phyloP scores from a whole-genome alignment of 83 land plant genomes.

The Picea abies region DNA sequence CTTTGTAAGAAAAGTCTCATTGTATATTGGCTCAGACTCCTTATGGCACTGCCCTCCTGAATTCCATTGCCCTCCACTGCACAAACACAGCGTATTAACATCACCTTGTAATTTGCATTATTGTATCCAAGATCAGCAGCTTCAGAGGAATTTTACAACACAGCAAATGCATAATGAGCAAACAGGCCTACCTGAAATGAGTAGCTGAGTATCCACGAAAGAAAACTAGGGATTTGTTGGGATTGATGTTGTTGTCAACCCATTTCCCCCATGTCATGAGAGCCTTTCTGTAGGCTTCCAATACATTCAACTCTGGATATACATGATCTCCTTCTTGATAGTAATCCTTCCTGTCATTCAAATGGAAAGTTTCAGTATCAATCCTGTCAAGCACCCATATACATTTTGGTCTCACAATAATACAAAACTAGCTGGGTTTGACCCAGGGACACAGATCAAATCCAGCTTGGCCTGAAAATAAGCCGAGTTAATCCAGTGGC shows the following conservation, averaged over 20 bases:
- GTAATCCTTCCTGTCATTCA: constrained; percentile 51
- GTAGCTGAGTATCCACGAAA: constrained; percentile 77
- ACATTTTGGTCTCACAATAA: no score
- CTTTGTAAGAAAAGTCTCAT: constrained; percentile 3
- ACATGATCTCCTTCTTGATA: constrained; percentile 60
- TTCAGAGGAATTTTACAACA: no score
- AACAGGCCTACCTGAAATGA: constrained; percentile 56
- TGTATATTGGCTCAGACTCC: constrained; percentile 21
- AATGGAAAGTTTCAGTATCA: neutral
- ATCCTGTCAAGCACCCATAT: no score
- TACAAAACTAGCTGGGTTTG: no score
- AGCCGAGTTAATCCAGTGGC: no score
- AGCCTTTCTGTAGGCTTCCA: constrained; percentile 65
- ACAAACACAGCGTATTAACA: neutral
- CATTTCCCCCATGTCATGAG: constrained; percentile 73
- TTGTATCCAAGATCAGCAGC: no score
- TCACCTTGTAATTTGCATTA: no score
- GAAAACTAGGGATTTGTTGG: constrained; percentile 39
- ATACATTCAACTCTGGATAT: constrained; percentile 60
- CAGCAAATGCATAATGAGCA: no score
- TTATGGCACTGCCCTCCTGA: constrained; percentile 3
- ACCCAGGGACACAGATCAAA: no score
- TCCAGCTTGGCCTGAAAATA: no score
- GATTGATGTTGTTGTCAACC: constrained; percentile 48
- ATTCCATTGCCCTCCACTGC: constrained; percentile 4